Evolutionary conservation across 345 rosid genomes (phyloP).

Genomic region (Heritiera fomes): DNA sequence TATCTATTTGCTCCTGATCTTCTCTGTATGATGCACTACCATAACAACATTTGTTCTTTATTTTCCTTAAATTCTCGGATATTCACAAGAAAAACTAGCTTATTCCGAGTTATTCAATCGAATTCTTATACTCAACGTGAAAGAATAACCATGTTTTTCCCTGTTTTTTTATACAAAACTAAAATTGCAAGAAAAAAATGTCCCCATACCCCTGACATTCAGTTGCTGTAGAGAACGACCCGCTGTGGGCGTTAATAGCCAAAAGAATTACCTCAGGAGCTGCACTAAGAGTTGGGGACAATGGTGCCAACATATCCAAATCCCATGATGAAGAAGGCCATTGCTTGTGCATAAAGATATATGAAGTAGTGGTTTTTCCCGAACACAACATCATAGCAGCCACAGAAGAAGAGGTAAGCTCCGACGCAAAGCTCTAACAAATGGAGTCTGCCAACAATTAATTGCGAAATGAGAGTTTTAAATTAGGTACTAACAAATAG

Average conservation of each 20-base stretch:
- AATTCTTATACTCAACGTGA: constrained; percentile 23
- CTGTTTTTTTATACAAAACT: constrained; percentile 17
- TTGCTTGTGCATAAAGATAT: constrained; percentile 73
- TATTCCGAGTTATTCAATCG: constrained; percentile 10
- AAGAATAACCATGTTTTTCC: constrained; percentile 17
- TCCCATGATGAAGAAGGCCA: constrained; percentile 78
- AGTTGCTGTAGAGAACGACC: not conserved
- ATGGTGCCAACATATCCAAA: constrained; percentile 74
- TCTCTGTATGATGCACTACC: constrained; percentile 17
- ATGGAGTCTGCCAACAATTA: constrained; percentile 49
- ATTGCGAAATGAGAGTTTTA: not conserved
- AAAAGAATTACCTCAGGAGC: constrained; percentile 6
- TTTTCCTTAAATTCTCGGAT: constrained; percentile 18
- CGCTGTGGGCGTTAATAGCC: not conserved
- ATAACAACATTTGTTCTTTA: constrained; percentile 12
- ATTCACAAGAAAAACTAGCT: constrained; percentile 27
- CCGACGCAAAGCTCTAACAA: constrained; percentile 73
- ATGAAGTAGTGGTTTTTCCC: constrained; percentile 70
- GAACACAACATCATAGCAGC: constrained; percentile 59
- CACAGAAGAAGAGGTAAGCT: constrained; percentile 68
- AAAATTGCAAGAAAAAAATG: constrained; percentile 11
- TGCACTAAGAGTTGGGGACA: constrained; percentile 41
- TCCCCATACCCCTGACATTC: not conserved
- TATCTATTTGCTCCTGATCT: constrained; percentile 14
- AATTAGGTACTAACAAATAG: not conserved